Evolutionary conservation across 306 rosid genomes (phyloP), one percentile per base, ranked within the genome.

Genomic region (Vigna radiata): DNA sequence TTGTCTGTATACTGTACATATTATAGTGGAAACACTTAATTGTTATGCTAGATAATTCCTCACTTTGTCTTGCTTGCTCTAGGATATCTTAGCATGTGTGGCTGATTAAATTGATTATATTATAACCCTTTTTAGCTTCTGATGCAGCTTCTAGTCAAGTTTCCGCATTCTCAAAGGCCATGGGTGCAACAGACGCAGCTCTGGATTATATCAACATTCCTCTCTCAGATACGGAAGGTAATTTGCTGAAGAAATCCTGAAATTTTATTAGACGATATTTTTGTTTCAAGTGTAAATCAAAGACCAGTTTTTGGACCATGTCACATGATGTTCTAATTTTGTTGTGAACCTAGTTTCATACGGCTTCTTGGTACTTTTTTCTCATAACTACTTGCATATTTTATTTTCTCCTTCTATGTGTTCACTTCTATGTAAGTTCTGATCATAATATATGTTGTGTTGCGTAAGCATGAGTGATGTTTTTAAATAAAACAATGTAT

Each of bases 211-310:
- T 89, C 0, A 97, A 96, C 82, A 62, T 92, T 69, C 97, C 98
- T 68, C 98, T 68, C 99, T 85, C 99, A 96, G 83, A 96, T 96
- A 81, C 81, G 97, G 84, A 96, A 92, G 98, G 99, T 96, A 85
- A 46, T 69, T 33, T 68, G 72, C 78, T 46, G 54, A 65, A 75
- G 53, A 56, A 39, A 44, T 81, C 41, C 27, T 14, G 29, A 33
- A 56, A 18, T 21, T 52, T 58, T 36, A 37, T 43, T 64, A 31
- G 54, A 52, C 47, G 61, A 75, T 63, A 37, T 47, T 67, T 84
- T n/a, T 41, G 14, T 55, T 68, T 12, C 55, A 21, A 39, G 21
- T 53, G 43, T 68, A 58, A 79, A 18, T 65, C 39, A 59, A 65
- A 72, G 62, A 52, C 60, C 68, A 39, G 62, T 49, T 63, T 75